phyloP scores from a whole-genome alignment of 139 green algal genomes.

The Tetraselmis chui region DNA sequence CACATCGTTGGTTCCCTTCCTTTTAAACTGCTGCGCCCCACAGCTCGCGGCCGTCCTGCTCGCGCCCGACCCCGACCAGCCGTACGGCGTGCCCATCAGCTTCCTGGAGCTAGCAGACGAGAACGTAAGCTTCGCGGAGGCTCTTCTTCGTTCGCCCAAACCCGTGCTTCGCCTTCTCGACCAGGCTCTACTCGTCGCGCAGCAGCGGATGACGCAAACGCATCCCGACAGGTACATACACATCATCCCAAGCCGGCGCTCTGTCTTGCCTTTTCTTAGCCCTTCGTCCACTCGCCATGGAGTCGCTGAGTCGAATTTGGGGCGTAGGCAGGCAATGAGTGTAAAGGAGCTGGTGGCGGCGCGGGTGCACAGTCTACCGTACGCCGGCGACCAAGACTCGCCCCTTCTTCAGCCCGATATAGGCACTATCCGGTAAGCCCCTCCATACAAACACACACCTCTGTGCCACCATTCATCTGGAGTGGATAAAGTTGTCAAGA shows the following conservation, averaged over 20 bases:
- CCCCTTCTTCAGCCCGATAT: constrained; percentile 26
- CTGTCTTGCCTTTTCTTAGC: no score
- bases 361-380: constrained; percentile 37
- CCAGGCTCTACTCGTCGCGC: constrained; percentile 27
- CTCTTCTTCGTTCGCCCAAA: constrained; percentile 20
- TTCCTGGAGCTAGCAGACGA: constrained; percentile 29
- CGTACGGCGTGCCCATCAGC: constrained; percentile 38
- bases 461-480: no score
- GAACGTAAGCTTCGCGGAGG: constrained; percentile 18
- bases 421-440: constrained; percentile 32
- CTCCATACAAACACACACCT: no score
- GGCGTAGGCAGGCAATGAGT: background rate
- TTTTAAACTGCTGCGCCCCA: constrained; percentile 9
- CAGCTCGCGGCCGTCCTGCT: constrained; percentile 27
- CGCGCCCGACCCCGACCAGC: constrained; percentile 21
- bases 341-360: constrained; percentile 44
- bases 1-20: background rate
- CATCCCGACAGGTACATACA: constrained; percentile 2
- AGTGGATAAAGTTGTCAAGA: no score
- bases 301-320: no score
- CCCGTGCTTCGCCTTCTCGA: constrained; percentile 32
- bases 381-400: background rate
- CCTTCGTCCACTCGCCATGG: no score
- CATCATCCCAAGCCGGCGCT: background rate
- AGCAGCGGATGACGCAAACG: constrained; percentile 20